Evolutionary conservation across 2,329 filamentous ascomycete genomes (phyloP).

Genomic region (Botrytis pseudocinerea): DNA sequence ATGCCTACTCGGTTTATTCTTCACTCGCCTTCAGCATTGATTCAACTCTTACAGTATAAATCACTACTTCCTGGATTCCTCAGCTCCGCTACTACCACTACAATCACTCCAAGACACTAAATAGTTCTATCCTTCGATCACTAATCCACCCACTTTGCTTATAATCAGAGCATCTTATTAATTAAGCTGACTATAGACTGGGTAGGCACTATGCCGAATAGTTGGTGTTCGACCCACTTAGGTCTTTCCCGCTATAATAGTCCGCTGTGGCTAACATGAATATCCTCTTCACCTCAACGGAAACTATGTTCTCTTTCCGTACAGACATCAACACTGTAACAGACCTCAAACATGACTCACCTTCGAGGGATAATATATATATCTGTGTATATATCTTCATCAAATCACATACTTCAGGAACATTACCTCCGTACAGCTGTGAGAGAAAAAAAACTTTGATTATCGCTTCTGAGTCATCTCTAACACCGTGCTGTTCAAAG

Average conservation of each 20-base stretch:
- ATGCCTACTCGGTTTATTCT: neutral
- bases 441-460: neutral
- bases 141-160: neutral
- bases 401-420: neutral
- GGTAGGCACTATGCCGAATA: neutral
- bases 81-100: neutral
- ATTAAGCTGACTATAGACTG: neutral
- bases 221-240: neutral
- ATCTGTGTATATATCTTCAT: neutral
- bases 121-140: neutral
- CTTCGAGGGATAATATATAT: neutral
- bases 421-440: neutral
- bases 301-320: neutral
- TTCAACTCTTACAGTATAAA: neutral
- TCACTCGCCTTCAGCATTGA: neutral
- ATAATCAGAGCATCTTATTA: neutral
- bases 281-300: neutral
- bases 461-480: neutral
- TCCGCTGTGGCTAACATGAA: neutral
- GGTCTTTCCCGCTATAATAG: neutral
- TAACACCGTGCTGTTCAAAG: neutral
- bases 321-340: neutral
- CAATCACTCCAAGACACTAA: neutral
- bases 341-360: neutral
- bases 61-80: neutral